Evolutionary conservation across 2,329 filamentous ascomycete species (phyloP).

Genomic region (Trichoderma pleuroti): DNA sequence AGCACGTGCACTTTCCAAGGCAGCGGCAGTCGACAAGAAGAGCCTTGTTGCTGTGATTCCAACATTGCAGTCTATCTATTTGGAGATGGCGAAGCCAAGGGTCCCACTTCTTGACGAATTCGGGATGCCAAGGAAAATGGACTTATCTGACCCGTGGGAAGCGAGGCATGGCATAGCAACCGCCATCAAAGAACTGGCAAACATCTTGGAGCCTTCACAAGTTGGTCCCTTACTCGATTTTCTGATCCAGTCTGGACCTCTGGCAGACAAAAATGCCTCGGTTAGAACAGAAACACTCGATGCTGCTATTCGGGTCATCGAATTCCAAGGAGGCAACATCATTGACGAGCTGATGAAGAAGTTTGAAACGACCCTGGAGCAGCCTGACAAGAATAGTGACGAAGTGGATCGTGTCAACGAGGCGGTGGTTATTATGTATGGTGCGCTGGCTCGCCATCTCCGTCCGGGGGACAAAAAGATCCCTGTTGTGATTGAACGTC

Average conservation of each 20-base stretch:
- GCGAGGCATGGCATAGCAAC: constrained; percentile 83
- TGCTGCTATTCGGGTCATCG: constrained; percentile 77
- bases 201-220: constrained; percentile 62
- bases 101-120: constrained; percentile 85
- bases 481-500: constrained; percentile 79
- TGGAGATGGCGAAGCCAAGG: constrained; percentile 75
- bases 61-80: constrained; percentile 67
- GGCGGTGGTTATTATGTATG: constrained; percentile 96
- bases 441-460: constrained; percentile 85
- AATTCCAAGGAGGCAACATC: constrained; percentile 73
- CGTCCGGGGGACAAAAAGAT: constrained; percentile 81
- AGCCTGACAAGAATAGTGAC: constrained; percentile 75
- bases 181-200: constrained; percentile 77
- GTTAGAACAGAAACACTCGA: constrained; percentile 92
- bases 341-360: constrained; percentile 89
- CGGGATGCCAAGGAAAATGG: constrained; percentile 88
- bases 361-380: constrained; percentile 84
- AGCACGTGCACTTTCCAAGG: constrained; percentile 75
- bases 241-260: constrained; percentile 77
- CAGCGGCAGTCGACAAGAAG: constrained; percentile 57
- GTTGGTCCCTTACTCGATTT: constrained; percentile 80
- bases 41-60: constrained; percentile 61
- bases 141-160: constrained; percentile 88
- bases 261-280: constrained; percentile 74
- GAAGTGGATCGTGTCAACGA: constrained; percentile 89